Percentiles rank a stretch among this genome's conserved stretches.
phyloP scores from a whole-genome alignment of 257 asterid species.

The Solanum pimpinellifolium region DNA sequence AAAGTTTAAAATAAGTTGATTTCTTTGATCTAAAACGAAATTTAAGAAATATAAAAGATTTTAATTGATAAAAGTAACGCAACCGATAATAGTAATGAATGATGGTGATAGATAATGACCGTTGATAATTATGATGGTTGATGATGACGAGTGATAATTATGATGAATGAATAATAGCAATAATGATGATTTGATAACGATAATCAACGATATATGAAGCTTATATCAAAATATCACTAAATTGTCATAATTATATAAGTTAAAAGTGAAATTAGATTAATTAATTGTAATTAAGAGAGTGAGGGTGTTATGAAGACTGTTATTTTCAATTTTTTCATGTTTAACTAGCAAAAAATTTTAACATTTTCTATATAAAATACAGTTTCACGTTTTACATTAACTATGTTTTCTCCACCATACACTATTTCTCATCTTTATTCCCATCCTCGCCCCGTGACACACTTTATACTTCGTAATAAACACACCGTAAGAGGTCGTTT shows the following conservation, averaged over 20 bases:
- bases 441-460: rapidly evolving
- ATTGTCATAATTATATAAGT: too few relatives aligned
- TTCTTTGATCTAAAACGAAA: background rate
- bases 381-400: background rate
- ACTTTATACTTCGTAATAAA: too few relatives aligned
- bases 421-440: too few relatives aligned
- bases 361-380: too few relatives aligned
- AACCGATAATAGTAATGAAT: background rate
- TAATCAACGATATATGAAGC: background rate
- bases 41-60: background rate
- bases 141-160: background rate
- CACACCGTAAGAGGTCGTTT: too few relatives aligned
- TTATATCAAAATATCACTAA: too few relatives aligned
- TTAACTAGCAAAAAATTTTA: too few relatives aligned
- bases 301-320: background rate
- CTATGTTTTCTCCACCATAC: too few relatives aligned
- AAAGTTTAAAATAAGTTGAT: background rate
- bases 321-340: background rate
- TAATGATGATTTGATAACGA: background rate
- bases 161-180: background rate
- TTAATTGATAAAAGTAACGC: too few relatives aligned
- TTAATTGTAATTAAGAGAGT: too few relatives aligned
- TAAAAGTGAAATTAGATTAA: background rate
- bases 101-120: too few relatives aligned
- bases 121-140: background rate